Evolutionary conservation across 108 stramenopile species (phyloP).

Genomic region (Parietichytrium sp.): DNA sequence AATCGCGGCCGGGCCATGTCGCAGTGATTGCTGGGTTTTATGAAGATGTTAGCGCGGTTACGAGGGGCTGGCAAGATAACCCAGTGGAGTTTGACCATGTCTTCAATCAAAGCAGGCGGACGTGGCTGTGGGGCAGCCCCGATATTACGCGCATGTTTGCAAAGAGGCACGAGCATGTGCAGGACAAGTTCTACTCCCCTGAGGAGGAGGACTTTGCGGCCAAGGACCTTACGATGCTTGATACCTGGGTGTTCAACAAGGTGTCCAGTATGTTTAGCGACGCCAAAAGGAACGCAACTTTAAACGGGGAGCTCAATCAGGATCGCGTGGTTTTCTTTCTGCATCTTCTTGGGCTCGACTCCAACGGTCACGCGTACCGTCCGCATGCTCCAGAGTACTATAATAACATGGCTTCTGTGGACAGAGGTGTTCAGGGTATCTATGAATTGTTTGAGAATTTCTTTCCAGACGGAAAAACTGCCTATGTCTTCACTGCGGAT

Average conservation of each 20-base stretch:
- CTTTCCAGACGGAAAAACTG: not conserved
- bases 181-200: slow-evolving; percentile 8
- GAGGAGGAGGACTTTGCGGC: slow-evolving; percentile 34
- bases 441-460: not conserved
- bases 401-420: slow-evolving; percentile 21
- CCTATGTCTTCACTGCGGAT: slow-evolving; percentile 26
- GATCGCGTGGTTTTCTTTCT: slow-evolving; percentile 29
- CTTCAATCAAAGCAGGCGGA: slow-evolving; percentile 31
- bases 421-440: slow-evolving; percentile 12
- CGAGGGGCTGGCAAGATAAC: slow-evolving; percentile 24
- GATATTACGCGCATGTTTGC: slow-evolving; percentile 37
- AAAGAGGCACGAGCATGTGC: slow-evolving; percentile 9
- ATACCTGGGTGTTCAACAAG: slow-evolving; percentile 39
- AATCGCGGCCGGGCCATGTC: slow-evolving; percentile 27
- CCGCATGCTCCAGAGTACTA: slow-evolving; percentile 34
- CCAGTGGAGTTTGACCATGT: slow-evolving; percentile 33
- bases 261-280: not conserved
- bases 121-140: slow-evolving; percentile 35
- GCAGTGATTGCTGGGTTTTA: slow-evolving; percentile 33
- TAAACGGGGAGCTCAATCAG: not conserved
- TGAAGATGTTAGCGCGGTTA: slow-evolving; percentile 34
- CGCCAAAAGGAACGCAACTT: not conserved
- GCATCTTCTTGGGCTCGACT: slow-evolving; percentile 28
- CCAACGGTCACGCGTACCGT: slow-evolving; percentile 18
- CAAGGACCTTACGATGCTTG: slow-evolving; percentile 18